Conservation (phyloP, 371 early-diverging fungal genomes). For the Mucor circinelloides region DNA sequence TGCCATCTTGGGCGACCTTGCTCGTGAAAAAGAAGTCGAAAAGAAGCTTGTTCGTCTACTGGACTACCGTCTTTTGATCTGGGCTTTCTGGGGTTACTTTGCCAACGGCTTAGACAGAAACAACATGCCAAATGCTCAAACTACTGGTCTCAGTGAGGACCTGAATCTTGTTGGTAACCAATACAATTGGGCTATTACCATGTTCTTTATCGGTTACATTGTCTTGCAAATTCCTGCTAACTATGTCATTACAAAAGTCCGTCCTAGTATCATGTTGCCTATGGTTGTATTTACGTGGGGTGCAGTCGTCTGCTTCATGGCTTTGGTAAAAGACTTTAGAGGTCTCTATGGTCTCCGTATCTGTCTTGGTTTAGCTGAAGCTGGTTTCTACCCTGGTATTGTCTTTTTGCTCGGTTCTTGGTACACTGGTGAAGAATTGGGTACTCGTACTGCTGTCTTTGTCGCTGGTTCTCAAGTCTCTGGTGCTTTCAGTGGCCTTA, state of each 20-base stretch:
- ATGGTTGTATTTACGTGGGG: conserved; percentile 68
- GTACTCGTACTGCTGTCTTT: conserved; percentile 72
- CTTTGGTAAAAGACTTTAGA: conserved; percentile 44
- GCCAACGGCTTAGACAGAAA: conserved; percentile 77
- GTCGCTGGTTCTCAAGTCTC: conserved; percentile 63
- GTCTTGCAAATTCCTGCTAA: conserved; percentile 55
- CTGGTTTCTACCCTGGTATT: conserved; percentile 77
- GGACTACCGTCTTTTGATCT: conserved; percentile 69
- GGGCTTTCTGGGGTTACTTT: conserved; percentile 71
- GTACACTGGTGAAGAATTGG: conserved; percentile 77
- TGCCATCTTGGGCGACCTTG: background rate
- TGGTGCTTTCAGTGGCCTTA: conserved; percentile 73
- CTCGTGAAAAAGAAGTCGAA: conserved; percentile 19
- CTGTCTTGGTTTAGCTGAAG: conserved; percentile 68
- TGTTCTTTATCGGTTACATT: conserved; percentile 77
- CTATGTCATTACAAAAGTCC: conserved; percentile 48
- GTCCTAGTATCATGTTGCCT: conserved; percentile 62
- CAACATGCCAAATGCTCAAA: conserved; percentile 69
- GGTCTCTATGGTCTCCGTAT: conserved; percentile 63
- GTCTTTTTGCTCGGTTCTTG: conserved; percentile 75
- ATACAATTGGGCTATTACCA: conserved; percentile 67
- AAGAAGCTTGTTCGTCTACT: conserved; percentile 63
- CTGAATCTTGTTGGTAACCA: conserved; percentile 45
- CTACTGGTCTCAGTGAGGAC: conserved; percentile 54
- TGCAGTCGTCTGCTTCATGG: conserved; percentile 62